Evolutionary conservation across 768 basidiomycete species (phyloP), one percentile per base, ranked within the genome.

Genomic region (Leccinum obscurum): DNA sequence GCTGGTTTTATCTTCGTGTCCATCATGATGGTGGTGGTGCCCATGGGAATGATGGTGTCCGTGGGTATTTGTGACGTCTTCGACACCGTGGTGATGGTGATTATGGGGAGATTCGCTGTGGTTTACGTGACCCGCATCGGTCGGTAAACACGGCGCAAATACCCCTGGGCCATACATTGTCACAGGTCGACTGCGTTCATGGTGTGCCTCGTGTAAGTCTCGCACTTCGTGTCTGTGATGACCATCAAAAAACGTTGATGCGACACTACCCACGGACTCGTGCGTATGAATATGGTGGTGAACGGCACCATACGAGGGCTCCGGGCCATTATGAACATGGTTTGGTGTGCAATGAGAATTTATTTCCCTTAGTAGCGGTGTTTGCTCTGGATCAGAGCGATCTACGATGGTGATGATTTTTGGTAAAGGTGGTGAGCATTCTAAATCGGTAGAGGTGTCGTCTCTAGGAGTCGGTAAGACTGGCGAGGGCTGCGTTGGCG

Each of bases 401-500:
- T 63, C 44, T 22, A 28, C 6, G 28, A 39, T 22, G 54, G 50
- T 49, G 46, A 28, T 24, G 46, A 28, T 24, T 46, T 62, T 62
- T 39, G 64, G 58, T 0, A 44, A 52, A 46, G 57, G 52, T 28
- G 54, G 48, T 41, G 48, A 8, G 1, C n/a, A 26, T 30, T 62
- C 65, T 28, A 61, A 14, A 48, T 58, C 59, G 15, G 52, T 30
- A 54, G 59, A 60, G 20, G 66, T 72, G 54, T 66, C 67, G 59
- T 58, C 57, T 54, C 65, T 14, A 58, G 68, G 51, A 65, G 75
- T 78, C n/a, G 69, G 55, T 9, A 56, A 56, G 20, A 74, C 74
- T 13, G 83, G 77, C 24, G 81, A 62, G 6, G 41, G 2, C n/a
- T 41, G 41, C 4, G 81, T 74, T 3, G 81, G 79, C 2, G 88